Evolutionary conservation across 495 filamentous ascomycete species (phyloP).

Genomic region (Chaetomidium leptoderma): DNA sequence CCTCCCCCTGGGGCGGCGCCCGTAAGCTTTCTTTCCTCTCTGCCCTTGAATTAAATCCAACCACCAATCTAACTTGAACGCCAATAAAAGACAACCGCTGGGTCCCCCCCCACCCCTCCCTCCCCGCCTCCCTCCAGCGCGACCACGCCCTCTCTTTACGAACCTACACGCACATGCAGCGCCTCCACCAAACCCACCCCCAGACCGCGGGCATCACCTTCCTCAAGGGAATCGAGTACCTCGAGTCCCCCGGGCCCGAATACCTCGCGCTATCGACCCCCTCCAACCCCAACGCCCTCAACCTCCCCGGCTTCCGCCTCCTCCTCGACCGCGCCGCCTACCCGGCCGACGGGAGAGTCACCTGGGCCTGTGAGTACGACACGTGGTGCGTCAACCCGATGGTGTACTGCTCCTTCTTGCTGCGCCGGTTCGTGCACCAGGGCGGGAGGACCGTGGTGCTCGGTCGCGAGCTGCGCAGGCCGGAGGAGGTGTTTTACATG

Average conservation of each 20-base stretch:
- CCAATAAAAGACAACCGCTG: slow-evolving; percentile 22
- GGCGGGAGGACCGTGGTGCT: slow-evolving; percentile 46
- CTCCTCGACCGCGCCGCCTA: slow-evolving; percentile 37
- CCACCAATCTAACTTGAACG: neutral
- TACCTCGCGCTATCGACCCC: slow-evolving; percentile 33
- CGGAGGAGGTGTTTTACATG: slow-evolving; percentile 46
- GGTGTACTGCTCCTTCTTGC: slow-evolving; percentile 55
- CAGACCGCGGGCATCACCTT: slow-evolving; percentile 49
- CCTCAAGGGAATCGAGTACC: slow-evolving; percentile 51
- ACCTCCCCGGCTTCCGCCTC: slow-evolving; percentile 44
- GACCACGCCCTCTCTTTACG: slow-evolving; percentile 47
- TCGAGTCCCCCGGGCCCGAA: slow-evolving; percentile 31
- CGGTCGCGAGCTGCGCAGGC: slow-evolving; percentile 42
- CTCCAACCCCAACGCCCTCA: slow-evolving; percentile 32
- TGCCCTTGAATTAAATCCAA: neutral
- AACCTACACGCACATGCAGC: slow-evolving; percentile 51
- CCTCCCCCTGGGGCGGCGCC: slow-evolving; percentile 59
- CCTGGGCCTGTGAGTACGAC: slow-evolving; percentile 54
- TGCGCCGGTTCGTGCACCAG: slow-evolving; percentile 48
- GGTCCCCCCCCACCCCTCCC: slow-evolving; percentile 14
- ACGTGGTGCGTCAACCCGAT: slow-evolving; percentile 59
- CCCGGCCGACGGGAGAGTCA: slow-evolving; percentile 39
- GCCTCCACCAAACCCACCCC: slow-evolving; percentile 34
- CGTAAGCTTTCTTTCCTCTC: slow-evolving; percentile 9
- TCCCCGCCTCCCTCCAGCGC: slow-evolving; percentile 27